Base-by-base conservation (phyloP, 108 stramenopile species). In the Ochromonas danica region DNA sequence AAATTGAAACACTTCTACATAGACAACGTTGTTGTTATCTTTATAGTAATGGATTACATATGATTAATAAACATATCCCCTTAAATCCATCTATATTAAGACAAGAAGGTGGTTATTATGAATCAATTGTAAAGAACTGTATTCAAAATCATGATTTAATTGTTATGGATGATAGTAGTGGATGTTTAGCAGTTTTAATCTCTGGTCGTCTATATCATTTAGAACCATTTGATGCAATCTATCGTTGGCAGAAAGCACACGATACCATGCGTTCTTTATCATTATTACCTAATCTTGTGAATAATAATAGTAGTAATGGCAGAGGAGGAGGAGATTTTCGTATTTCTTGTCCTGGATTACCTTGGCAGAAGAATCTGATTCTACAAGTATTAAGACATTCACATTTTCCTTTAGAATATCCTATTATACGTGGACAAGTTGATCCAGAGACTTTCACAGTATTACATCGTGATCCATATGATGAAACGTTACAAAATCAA, bases 241-340 rank as follows among this genome's bases (percentile, higher is more conserved):
- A 67, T 67, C 63, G 63, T 67, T 31, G 17, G 17, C 63, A 67
- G 25, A 33, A 22, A 36, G 17, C 63, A 67, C 63, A 67, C 31
- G 63, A 67, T 25, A 14, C 14, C 31, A 57, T 57, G 51, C 51
- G 17, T 22, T 28, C 63, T 6, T 22, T 67, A 10, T 33, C 17
- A 36, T 22, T 10, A 36, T 35, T 10, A 10, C 3, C 17, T 6
- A 35, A 33, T 10, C 17, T 67, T 35, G 35, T 36, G 17, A 33
- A 31, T 31, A 22, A 14, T 14, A 51, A 51, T 51, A n/a, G n/a
- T n/a, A n/a, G n/a, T n/a, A n/a, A n/a, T n/a, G n/a, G n/a, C n/a
- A n/a, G n/a, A n/a, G n/a, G n/a, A n/a, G n/a, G n/a, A n/a, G n/a
- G n/a, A n/a, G n/a, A n/a, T n/a, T n/a, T n/a, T n/a, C n/a, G n/a